Evolutionary conservation across 768 basidiomycete genomes (phyloP).

Genomic region (Clitopilus passeckerianus): DNA sequence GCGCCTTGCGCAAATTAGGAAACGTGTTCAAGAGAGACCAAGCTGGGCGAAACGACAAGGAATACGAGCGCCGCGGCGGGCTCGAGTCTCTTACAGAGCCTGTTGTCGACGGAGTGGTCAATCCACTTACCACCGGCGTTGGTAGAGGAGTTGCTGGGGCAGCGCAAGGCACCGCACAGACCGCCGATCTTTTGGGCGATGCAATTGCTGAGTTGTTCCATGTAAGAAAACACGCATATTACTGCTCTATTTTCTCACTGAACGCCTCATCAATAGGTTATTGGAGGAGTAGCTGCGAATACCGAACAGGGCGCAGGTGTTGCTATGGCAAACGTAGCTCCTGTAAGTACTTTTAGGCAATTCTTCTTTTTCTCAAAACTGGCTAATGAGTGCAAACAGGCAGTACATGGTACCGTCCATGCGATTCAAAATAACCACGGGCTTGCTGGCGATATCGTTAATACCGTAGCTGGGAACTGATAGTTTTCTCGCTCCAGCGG

Average conservation of each 20-base stretch:
- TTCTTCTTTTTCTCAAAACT: not conserved
- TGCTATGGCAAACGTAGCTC: not conserved
- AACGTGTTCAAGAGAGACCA: not conserved
- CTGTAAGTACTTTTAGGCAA: not conserved
- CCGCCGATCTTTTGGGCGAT: not conserved
- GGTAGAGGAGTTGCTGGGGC: not conserved
- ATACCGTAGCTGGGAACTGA: not conserved
- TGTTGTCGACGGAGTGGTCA: not conserved
- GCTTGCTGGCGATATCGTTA: not conserved
- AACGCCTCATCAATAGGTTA: not conserved
- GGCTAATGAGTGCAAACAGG: not conserved
- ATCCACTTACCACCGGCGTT: not conserved
- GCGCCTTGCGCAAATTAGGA: not conserved
- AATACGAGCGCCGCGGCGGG: not conserved
- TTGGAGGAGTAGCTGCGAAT: not conserved
- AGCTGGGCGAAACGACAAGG: not conserved
- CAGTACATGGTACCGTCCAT: not conserved
- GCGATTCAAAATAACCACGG: not conserved
- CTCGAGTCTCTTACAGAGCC: not conserved
- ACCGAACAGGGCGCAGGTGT: not conserved
- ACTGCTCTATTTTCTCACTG: too few species aligned
- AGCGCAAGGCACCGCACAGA: not conserved
- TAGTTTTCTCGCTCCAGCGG: too few species aligned
- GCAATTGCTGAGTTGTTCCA: not conserved
- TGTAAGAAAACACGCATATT: not conserved